A percentile compares a stretch with the other conserved stretches of the same genome.
Evolutionary conservation across 2,329 filamentous ascomycete genomes (phyloP).

Genomic region (Nemania diffusa): DNA sequence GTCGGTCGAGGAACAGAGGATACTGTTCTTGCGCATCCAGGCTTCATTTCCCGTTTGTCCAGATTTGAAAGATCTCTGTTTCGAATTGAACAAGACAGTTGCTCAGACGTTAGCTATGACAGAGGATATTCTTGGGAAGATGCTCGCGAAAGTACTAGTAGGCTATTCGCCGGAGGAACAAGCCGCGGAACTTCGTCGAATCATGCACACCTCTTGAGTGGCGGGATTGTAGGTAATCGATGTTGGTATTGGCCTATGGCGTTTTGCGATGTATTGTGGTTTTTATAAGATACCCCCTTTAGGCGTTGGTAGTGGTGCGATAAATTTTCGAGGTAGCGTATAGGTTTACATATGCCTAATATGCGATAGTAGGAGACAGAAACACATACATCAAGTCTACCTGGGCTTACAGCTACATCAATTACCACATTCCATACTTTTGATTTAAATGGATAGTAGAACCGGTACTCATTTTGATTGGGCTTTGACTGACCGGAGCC

Average conservation of each 20-base stretch:
- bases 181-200: conserved; percentile 23
- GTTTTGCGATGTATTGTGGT: conserved; percentile 1
- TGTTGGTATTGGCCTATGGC: conserved; percentile 5
- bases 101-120: conserved; percentile 44
- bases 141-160: conserved; percentile 40
- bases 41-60: conserved; percentile 42
- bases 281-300: conserved; percentile 24
- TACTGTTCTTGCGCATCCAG: conserved; percentile 44
- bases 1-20: conserved; percentile 44
- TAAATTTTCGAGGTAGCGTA: background rate
- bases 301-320: background rate
- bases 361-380: conserved; percentile 17
- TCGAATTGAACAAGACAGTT: conserved; percentile 40
- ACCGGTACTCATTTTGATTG: too few species aligned
- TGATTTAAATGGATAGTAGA: too few species aligned
- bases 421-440: too few species aligned
- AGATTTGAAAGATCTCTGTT: conserved; percentile 37
- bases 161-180: conserved; percentile 32
- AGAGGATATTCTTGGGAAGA: conserved; percentile 41
- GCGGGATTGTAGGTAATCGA: conserved; percentile 10
- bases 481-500: too few species aligned
- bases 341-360: background rate
- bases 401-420: conserved; percentile 16
- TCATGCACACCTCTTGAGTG: conserved; percentile 26
- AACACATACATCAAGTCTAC: conserved; percentile 6